Evolutionary conservation across 257 asterid genomes (phyloP).

Genomic region (Solanum paucissectum): DNA sequence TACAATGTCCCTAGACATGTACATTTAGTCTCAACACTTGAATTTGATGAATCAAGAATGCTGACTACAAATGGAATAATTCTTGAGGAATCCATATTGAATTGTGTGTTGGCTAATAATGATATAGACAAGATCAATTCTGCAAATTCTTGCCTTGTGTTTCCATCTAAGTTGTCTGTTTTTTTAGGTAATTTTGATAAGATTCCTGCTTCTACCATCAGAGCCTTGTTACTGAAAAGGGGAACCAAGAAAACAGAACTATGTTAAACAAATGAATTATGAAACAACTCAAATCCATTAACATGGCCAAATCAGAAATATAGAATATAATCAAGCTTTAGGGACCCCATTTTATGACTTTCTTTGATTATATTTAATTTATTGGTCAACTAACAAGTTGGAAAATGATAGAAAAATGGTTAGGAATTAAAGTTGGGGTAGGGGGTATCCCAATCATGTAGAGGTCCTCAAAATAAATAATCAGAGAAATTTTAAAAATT

Average conservation of each 20-base stretch:
- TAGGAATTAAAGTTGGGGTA: background rate
- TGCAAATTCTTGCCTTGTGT: slow-evolving; percentile 36
- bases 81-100: slow-evolving; percentile 31
- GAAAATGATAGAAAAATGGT: background rate
- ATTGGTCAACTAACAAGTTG: slow-evolving; percentile 2
- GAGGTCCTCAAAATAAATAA: slow-evolving; percentile 5
- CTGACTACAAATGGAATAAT: slow-evolving; percentile 31
- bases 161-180: slow-evolving; percentile 25
- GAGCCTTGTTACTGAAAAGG: slow-evolving; percentile 72
- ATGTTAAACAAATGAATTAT: background rate
- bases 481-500: slow-evolving; percentile 3
- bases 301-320: background rate
- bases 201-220: slow-evolving; percentile 82
- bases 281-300: background rate
- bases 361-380: background rate
- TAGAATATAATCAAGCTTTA: background rate
- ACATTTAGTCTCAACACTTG: slow-evolving; percentile 29
- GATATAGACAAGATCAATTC: slow-evolving; percentile 54
- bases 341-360: background rate
- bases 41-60: slow-evolving; percentile 38
- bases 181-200: slow-evolving; percentile 44
- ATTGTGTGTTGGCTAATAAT: slow-evolving; percentile 41
- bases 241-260: slow-evolving; percentile 5
- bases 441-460: slow-evolving; percentile 6
- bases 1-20: slow-evolving; percentile 43